Evolutionary conservation across 2,329 filamentous ascomycete genomes (phyloP), one percentile per base, ranked within the genome.

Genomic region (Orbilia quercus): DNA sequence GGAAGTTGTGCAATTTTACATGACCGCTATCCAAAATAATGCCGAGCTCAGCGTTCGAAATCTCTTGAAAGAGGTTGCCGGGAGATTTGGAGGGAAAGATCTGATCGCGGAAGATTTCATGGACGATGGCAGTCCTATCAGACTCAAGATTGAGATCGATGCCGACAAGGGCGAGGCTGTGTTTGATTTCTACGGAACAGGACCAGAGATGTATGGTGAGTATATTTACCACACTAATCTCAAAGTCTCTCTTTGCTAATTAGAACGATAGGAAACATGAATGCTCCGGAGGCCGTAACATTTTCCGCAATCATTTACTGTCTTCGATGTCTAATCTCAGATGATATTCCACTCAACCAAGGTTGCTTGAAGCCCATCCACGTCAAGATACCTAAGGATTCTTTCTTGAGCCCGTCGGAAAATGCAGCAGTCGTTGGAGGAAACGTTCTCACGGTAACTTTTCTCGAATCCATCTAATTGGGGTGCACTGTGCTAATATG

Each of bases 281-380:
- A 95, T 78, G 91, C 91, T 0, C 91, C 91, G 0, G 86, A 91
- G 80, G 91, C 91, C 1, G 90, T 95, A 51, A 93, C 90, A 0
- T 92, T 91, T 81, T 90, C 87, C 36, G 91, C 91, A 54, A 93
- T 95, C 78, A 94, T 95, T 79, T 96, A 96, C 83, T 92, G 90
- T 77, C 84, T 96, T 11, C 88, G 91, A 48, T 91, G 89, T 77
- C 84, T 96, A 67, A 92, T 96, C 77, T 88, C 86, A 38, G 87
- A 91, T 75, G 90, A 94, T 76, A 93, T 96, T 12, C 92, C 91
- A 0, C 85, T 96, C 2, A 96, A 96, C 81, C 91, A 96, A 81
- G 91, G 91, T 75, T 96, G 91, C 75, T 83, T 95, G 1, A 87
- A 87, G 54, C 91, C 91, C 0, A 90, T 95, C 77, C 85, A 87